Evolutionary conservation across 2,329 filamentous ascomycete genomes (phyloP), one percentile per base, ranked within the genome.

Genomic region (Xylaria sp.): DNA sequence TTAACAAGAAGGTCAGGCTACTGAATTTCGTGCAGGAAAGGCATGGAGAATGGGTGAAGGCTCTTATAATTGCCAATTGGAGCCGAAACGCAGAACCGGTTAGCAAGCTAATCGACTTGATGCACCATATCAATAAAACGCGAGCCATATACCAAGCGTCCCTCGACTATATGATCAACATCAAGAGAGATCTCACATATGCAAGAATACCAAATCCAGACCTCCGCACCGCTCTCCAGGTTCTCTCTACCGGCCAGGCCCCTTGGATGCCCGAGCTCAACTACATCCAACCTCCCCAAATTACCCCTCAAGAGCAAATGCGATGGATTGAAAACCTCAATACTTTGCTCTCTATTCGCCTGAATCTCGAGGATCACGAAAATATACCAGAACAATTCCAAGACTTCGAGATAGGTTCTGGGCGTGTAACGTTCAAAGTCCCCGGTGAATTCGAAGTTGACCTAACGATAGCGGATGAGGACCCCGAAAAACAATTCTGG

Each of bases 61-160:
- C 94, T 8, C 85, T 98, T 23, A 94, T 99, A 25, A 90, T 99
- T 56, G 90, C 92, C 1, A 92, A 96, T 81, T 99, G 96, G 96
- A 93, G 92, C 78, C 88, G 92, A 76, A 91, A 92, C 79, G 90
- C 91, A 41, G 86, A 89, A 48, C 89, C 92, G 74, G 92, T 98
- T 74, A 92, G 91, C 82, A 94, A 92, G 80, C 86, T 98, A 69
- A 97, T 98, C 73, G 94, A 98, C 77, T 83, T 99, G 72, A 92
- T 92, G 77, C 86, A 87, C 31, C 94, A 95, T 84, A 85, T 97
- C 70, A 86, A 90, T 67, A 82, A 84, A 66, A 87, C 92, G 75
- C 86, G 90, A 70, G 80, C 85, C 56, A 82, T 86, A 50, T 94
- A 91, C 75, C 84, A 88, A 66, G 78, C 81, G 9, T 86, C 89